Evolutionary conservation across 768 basidiomycete genomes (phyloP), one percentile per base, ranked within the genome.

Genomic region (Nevesoporus exiguus): DNA sequence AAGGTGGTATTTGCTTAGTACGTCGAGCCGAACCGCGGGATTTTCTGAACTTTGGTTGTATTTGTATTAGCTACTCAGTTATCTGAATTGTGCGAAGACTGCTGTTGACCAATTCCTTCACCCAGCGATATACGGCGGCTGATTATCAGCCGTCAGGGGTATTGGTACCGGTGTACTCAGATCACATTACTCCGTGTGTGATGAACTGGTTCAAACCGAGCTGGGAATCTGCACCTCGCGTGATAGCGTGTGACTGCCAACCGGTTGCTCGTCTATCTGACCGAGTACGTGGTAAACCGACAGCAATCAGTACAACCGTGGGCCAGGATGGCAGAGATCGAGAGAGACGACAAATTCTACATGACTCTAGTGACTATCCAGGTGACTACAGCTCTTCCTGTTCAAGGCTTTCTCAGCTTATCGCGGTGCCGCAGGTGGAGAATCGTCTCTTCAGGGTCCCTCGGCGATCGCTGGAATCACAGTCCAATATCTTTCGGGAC

Each of bases 401-500:
- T 25, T 17, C 8, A 40, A 29, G 15, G 15, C 13, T 24, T 21
- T 30, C n/a, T 41, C 29, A 3, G 43, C 49, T 61, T 17, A 54
- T 10, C 24, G 14, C 21, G 27, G 19, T 17, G n/a, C 34, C 10
- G 13, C 5, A 70, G 68, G 68, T 71, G 8, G 70, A 68, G 46
- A 44, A 61, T 37, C 19, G 46, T 39, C 50, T 70, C 29, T 71
- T 64, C 55, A 68, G 55, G 47, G 49, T 72, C 7, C 71, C 71
- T 17, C 56, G 61, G 15, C 47, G 54, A 19, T 24, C 50, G 1
- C 33, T 71, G 30, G 63, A 71, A 29, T 54, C 55, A n/a, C 57
- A 58, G 17, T 69, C 65, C n/a, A 59, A 49, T 29, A 14, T 66
- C 34, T 71, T 70, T 31, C 54, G 54, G 19, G 61, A 66, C 22